Conservation (phyloP, 176 grass and related monocot species). For the Chloris gayana region DNA sequence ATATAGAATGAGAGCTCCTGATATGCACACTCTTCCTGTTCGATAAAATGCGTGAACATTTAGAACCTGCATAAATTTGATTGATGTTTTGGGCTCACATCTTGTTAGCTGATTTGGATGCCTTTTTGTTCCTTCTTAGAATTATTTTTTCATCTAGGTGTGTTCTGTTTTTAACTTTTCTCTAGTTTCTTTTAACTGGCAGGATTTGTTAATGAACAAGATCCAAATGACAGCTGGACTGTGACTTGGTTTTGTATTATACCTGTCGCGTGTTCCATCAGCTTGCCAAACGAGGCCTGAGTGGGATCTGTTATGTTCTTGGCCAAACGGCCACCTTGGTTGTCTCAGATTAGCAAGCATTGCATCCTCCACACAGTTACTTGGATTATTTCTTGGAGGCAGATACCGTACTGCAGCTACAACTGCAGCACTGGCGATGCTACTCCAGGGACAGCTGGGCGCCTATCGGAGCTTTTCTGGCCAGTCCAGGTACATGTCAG, state of each 20-base stretch:
- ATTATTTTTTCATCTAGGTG: not conserved
- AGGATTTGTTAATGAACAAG: not conserved
- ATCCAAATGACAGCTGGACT: too few species aligned
- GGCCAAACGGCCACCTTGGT: conserved; percentile 46
- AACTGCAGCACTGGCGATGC: not conserved
- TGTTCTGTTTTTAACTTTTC: not conserved
- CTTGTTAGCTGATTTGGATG: not conserved
- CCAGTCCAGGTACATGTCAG: conserved; percentile 20
- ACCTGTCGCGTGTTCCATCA: not conserved
- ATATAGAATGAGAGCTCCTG: not conserved
- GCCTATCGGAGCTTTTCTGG: conserved; percentile 35
- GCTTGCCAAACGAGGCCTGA: conserved; percentile 14
- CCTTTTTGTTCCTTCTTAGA: not conserved
- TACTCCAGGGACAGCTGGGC: not conserved
- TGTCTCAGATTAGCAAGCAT: conserved; percentile 33
- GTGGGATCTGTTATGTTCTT: conserved; percentile 69
- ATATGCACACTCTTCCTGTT: not conserved
- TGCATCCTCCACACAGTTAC: conserved; percentile 25
- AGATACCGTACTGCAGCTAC: not conserved
- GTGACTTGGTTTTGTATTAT: not conserved
- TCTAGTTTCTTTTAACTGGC: not conserved
- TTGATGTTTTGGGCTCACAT: not conserved
- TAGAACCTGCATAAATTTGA: not conserved
- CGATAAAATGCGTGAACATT: not conserved
- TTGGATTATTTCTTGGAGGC: conserved; percentile 27